Evolutionary conservation across 2,329 filamentous ascomycete genomes (phyloP), one percentile per base, ranked within the genome.

Genomic region (Aureobasidium sp.): DNA sequence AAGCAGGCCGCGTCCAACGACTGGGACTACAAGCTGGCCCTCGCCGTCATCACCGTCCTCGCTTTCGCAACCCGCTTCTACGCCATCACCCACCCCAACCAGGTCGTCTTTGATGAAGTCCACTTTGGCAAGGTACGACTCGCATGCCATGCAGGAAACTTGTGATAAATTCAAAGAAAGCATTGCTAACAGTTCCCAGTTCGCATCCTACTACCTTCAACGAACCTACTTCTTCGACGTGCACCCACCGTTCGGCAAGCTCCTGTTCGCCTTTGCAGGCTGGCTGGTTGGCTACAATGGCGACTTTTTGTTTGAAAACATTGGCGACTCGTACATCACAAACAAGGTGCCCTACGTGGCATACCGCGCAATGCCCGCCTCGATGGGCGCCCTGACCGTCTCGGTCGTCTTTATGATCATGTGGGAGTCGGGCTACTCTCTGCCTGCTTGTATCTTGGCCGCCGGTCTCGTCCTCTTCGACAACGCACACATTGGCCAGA

Each of bases 201-300:
- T 81, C 65, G 78, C 77, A 65, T 84, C 82, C 13, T 84, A 87
- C 74, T 99, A 99, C 74, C 86, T 99, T 68, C 87, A 96, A 78
- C 88, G 91, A 69, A 96, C 91, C 64, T 99, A 97, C 80, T 99
- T 99, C 82, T 99, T 99, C 85, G 94, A 99, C 78, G 94, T 99
- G 60, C 94, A 99, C 75, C 94, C 94, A 67, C 94, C 94, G 17
- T 95, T 99, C 69, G 94, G 90, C 75, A 99, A 99, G 81, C 90
- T 99, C 63, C 86, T 99, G 54, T 97, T 97, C 73, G 94, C 92
- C 67, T 84, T 96, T 65, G 91, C 96, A 77, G 94, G 94, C 73
- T 99, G 94, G 94, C 83, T 97, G 59, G 89, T 97, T 57, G 94
- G 94, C 70, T 99, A 95, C 74, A 90, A 97, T 77, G 94, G 94